Evolutionary conservation across 2,329 filamentous ascomycete species (phyloP).

Genomic region (Emericellopsis cladophorae): DNA sequence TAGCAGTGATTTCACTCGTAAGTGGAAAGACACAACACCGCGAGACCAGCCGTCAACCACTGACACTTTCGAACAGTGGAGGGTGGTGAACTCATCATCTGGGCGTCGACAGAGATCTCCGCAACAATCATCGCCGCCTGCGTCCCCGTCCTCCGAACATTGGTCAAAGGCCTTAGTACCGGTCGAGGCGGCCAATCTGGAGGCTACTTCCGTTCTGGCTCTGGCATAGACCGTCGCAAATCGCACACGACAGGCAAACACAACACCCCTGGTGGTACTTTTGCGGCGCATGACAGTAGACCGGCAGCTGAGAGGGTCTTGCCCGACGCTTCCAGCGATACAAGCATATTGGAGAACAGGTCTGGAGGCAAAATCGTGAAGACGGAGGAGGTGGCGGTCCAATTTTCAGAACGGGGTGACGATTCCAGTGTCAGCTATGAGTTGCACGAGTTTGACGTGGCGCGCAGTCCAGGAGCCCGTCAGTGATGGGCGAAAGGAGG

Average conservation of each 20-base stretch:
- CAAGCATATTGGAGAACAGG: not conserved
- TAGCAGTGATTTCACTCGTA: not conserved
- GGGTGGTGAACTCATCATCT: conserved; percentile 6
- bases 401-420: not conserved
- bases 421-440: not conserved
- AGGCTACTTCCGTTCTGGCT: conserved; percentile 1
- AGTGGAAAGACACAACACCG: not conserved
- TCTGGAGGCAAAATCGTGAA: not conserved
- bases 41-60: too few relatives aligned
- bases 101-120: conserved; percentile 6
- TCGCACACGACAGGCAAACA: not conserved
- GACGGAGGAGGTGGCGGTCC: not conserved
- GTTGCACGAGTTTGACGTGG: not conserved
- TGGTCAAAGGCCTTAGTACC: conserved; percentile 3
- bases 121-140: conserved; percentile 10
- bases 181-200: not conserved
- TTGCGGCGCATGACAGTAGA: not conserved
- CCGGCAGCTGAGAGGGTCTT: not conserved
- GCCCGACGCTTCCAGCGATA: not conserved
- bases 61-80: not conserved
- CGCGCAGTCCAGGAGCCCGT: not conserved
- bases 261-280: not conserved
- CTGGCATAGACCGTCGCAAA: not conserved
- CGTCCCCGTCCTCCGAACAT: conserved; percentile 10
- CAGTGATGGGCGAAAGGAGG: too few relatives aligned